Evolutionary conservation across 169 alveolate species (phyloP).

Genomic region (Plasmodium gallinaceum): DNA sequence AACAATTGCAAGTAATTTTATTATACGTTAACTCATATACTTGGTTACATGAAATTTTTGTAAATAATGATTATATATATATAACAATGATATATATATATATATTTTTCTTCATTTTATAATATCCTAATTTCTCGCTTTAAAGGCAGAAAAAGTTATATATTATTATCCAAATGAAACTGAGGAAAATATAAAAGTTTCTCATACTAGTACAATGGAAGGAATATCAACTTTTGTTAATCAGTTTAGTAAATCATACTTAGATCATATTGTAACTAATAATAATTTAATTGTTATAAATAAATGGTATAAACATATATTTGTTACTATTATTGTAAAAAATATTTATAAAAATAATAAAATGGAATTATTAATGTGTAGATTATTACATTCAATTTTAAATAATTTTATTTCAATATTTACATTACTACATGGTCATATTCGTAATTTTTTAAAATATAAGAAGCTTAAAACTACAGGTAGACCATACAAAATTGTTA

Average conservation of each 20-base stretch:
- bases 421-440: constrained; percentile 66
- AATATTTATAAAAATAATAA: constrained; percentile 40
- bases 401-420: constrained; percentile 55
- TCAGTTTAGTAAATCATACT: constrained; percentile 51
- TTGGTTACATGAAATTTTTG: no score
- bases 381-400: constrained; percentile 35
- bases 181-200: constrained; percentile 32
- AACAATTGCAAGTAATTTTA: constrained; percentile 54
- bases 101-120: constrained; percentile 1
- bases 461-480: constrained; percentile 63
- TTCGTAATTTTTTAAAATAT: constrained; percentile 45
- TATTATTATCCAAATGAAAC: constrained; percentile 60
- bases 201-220: constrained; percentile 72
- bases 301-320: constrained; percentile 50
- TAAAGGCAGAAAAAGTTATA: constrained; percentile 58
- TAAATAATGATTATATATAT: no score
- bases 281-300: constrained; percentile 48
- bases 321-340: constrained; percentile 37
- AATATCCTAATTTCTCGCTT: not conserved
- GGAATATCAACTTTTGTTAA: constrained; percentile 50
- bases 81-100: not conserved
- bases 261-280: constrained; percentile 57
- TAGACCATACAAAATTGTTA: not conserved
- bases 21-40: no score
- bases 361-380: constrained; percentile 59